Evolutionary conservation across 495 filamentous ascomycete genomes (phyloP).

Genomic region (Polyplosphaeria fusca): DNA sequence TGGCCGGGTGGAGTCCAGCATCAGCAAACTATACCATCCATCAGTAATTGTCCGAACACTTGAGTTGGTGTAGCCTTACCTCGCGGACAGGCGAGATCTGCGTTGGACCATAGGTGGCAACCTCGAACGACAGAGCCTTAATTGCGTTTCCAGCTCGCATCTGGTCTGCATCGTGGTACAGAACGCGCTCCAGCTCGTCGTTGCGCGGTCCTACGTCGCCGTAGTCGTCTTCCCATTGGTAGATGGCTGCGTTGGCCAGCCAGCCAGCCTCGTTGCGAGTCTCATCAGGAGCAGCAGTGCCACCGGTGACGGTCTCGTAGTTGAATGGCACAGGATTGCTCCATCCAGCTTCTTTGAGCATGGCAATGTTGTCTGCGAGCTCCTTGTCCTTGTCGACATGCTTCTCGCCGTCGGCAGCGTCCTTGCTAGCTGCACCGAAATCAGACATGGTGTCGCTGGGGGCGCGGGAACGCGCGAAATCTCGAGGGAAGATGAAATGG

Average conservation of each 20-base stretch:
- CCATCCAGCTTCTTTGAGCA: constrained; percentile 13
- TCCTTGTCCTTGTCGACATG: constrained; percentile 6
- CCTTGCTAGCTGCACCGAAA: neutral
- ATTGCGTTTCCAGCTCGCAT: constrained; percentile 46
- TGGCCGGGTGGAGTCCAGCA: constrained; percentile 79
- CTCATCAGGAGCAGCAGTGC: neutral
- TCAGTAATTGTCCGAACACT: neutral
- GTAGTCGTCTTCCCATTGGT: constrained; percentile 81
- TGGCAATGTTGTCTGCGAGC: constrained; percentile 10
- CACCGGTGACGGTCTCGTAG: constrained; percentile 19
- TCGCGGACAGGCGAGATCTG: constrained; percentile 53
- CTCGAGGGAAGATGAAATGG: neutral
- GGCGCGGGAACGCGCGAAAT: too few species aligned
- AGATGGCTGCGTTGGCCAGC: constrained; percentile 47
- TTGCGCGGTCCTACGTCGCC: constrained; percentile 77
- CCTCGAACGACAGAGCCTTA: constrained; percentile 48
- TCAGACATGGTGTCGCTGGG: constrained; percentile 23
- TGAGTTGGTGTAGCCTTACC: constrained; percentile 36
- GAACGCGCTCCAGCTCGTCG: constrained; percentile 63
- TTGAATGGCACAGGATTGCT: constrained; percentile 22
- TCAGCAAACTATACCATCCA: constrained; percentile 45
- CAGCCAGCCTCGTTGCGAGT: constrained; percentile 37
- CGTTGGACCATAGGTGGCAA: constrained; percentile 52
- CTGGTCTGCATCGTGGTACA: constrained; percentile 60
- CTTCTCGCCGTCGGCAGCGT: neutral